A percentile compares a stretch with the other conserved stretches of the same genome.
These are phyloP conservation scores for Scheffersomyces cryptocercus DNA, from an alignment of 1,139 yeast species.

Conservation along the genomic window DNA sequence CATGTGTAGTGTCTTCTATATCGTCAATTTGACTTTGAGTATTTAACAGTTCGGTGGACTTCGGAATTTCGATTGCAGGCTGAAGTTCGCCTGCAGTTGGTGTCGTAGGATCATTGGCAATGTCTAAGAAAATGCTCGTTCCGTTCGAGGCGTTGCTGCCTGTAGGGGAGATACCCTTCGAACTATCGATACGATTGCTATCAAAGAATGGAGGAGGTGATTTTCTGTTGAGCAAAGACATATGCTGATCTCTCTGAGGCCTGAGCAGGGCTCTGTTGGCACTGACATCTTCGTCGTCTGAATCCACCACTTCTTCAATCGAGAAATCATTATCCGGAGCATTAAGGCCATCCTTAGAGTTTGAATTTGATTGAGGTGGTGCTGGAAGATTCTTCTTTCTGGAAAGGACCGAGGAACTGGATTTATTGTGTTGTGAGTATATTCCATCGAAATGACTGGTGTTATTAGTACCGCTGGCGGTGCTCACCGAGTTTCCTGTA, in stretches of 20 bases:
- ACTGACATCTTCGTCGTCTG: slow-evolving; percentile 31
- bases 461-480: slow-evolving; percentile 23
- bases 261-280: slow-evolving; percentile 7
- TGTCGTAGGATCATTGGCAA: no score
- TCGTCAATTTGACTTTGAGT: no score
- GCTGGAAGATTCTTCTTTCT: slow-evolving; percentile 15
- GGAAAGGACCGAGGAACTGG: slow-evolving; percentile 10
- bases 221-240: slow-evolving; percentile 3
- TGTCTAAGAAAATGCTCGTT: no score
- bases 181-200: background rate
- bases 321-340: slow-evolving; percentile 28
- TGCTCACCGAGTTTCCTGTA: background rate
- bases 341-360: no score
- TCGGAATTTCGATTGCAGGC: no score
- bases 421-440: background rate
- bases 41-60: no score
- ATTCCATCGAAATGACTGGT: background rate
- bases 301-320: slow-evolving; percentile 43
- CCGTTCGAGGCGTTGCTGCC: no score
- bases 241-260: slow-evolving; percentile 3
- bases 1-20: no score
- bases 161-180: no score
- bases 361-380: slow-evolving; percentile 5
- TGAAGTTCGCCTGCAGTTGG: no score
- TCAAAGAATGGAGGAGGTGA: slow-evolving; percentile 6